A percentile compares a stretch with the other conserved stretches of the same genome.
Conservation (phyloP, 768 basidiomycete genomes). For the Suillus occidentalis region DNA sequence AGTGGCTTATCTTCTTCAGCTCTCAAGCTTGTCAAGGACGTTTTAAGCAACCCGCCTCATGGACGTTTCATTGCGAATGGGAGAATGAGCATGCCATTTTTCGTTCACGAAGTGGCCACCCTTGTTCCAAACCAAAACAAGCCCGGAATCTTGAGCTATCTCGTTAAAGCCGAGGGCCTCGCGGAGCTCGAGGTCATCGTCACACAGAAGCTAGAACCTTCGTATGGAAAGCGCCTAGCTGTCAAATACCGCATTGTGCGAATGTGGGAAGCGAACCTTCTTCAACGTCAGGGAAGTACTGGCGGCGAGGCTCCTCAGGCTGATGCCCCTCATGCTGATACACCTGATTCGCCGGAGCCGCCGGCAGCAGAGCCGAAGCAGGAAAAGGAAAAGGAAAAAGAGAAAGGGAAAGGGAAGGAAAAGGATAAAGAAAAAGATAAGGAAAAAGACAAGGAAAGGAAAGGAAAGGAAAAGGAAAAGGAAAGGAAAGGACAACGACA, state of each 20-base stretch:
- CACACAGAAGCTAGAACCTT: conserved; percentile 11
- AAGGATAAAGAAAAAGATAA: not conserved
- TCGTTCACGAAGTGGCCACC: conserved; percentile 12
- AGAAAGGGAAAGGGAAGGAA: not conserved
- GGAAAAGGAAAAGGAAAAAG: not conserved
- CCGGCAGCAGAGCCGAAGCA: not conserved
- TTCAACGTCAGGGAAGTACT: not conserved
- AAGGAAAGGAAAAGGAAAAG: not conserved
- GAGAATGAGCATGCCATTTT: conserved; percentile 21
- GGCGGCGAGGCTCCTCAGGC: not conserved
- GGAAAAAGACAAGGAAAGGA: not conserved
- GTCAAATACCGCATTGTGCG: conserved; percentile 17
- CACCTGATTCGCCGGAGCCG: not conserved
- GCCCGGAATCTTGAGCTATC: conserved; percentile 14
- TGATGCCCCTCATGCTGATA: not conserved
- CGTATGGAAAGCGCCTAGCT: conserved; percentile 6
- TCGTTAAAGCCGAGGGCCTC: conserved; percentile 21
- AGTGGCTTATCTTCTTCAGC: conserved; percentile 17
- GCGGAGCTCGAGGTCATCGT: conserved; percentile 18
- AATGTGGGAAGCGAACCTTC: conserved; percentile 19
- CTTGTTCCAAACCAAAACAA: not conserved
- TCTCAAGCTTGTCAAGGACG: conserved; percentile 18
- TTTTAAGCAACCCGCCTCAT: conserved; percentile 25
- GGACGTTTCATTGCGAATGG: conserved; percentile 32
- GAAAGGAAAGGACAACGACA: not conserved